Evolutionary conservation across 495 filamentous ascomycete species (phyloP), one percentile per base, ranked within the genome.

Genomic region (Thozetella sp.): DNA sequence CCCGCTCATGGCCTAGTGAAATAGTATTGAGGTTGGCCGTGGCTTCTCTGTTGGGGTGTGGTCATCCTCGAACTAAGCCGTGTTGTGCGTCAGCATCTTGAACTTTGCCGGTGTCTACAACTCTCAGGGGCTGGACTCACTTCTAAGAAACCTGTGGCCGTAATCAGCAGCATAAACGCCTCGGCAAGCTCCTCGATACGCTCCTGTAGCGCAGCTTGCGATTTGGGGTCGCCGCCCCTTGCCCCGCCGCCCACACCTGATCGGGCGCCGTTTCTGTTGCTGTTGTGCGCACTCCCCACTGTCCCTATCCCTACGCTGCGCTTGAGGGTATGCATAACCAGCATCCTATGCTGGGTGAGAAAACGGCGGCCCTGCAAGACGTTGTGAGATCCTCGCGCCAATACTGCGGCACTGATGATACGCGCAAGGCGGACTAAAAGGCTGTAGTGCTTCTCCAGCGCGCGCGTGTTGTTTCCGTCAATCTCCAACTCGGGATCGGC

Each of bases 321-420:
- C 74, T 99, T 99, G 67, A 98, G 91, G n/a, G 96, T 86, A 20
- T 92, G 88, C 60, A 96, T 86, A 59, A 97, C 89, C 60, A 90
- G 80, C 59, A 85, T 81, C 56, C 95, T 78, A 69, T 96, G 93
- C 61, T 94, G 90, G 22, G 79, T 73, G 54, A 98, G 75, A 72
- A 99, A 98, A 17, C 74, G 70, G 27, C 87, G 82, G 15, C 86
- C 93, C 63, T 93, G 90, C 24, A 88, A 80, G 55, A 94, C 85
- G 71, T 97, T 97, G 63, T 94, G 88, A 11, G 87, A 76, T 0
- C 96, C 94, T 2, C 91, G 80, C 55, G 87, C 87, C 22, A 97
- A 80, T 11, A 97, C 83, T 1, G 88, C 88, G 3, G 90, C 85
- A 26, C 86, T 88, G 56, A 99, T 86, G 53, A 98, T 88, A 15